Evolutionary conservation across 2,329 filamentous ascomycete species (phyloP), one percentile per base, ranked within the genome.

Genomic region (Ophiostoma perfectum): DNA sequence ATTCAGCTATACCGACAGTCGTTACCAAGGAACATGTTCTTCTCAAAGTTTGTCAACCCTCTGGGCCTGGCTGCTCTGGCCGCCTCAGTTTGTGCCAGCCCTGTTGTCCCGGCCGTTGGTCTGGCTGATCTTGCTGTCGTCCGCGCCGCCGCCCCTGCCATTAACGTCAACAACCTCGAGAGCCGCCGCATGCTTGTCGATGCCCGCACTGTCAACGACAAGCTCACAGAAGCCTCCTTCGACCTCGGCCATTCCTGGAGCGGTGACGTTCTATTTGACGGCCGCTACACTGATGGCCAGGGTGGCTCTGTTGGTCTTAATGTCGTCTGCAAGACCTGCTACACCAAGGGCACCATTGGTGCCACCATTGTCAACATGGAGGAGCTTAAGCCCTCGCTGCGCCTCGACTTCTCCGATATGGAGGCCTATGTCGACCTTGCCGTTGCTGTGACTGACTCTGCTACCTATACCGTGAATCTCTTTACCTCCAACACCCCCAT

Each of bases 351-450:
- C 71, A 75, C 75, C n/a, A 79, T 83, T 55, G 77, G 77, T 14
- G 80, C 82, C 12, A 77, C 79, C 67, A 74, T 85, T 36, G 36
- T 36, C 5, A 79, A 82, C 42, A 75, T 77, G 18, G 75, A 82
- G 52, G 75, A 80, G 4, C 70, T 77, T 27, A 70, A 76, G 58
- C 82, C 82, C 0, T 75, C 78, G 14, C 75, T 81, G 39, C 77
- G 78, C 18, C 74, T 87, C 2, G 77, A 81, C 70, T 82, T 87
- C 64, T 78, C 78, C 58, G 79, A 78, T 5, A 74, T 86, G 71
- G 83, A 85, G 74, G 77, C 84, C 7, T 84, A 83, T 72, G 76
- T 86, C 16, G 78, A 84, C 71, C 73, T 86, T 5, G 80, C 81
- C 64, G 77, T 85, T 0, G 75, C 76, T 7, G 75, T 84, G 39